Evolutionary conservation across 2,329 filamentous ascomycete genomes (phyloP), one percentile per base, ranked within the genome.

Genomic region (Hirsutella minnesotensis): DNA sequence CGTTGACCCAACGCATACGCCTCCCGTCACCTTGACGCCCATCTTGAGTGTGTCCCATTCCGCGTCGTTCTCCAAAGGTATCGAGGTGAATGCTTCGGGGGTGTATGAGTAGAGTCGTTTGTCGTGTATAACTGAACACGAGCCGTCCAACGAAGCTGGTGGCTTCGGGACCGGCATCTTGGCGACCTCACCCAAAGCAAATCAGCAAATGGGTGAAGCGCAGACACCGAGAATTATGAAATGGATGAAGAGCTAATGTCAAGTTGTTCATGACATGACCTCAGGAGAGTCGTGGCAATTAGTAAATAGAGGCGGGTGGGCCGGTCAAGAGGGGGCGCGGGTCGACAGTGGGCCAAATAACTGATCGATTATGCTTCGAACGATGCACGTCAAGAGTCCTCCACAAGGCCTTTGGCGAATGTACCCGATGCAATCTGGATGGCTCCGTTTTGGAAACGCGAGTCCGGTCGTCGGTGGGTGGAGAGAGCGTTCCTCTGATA

Each of bases 61-160:
- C 39, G 79, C 83, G 40, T 83, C 83, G 50, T 79, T 63, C 48
- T 75, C 64, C 49, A 96, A 65, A 12, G 71, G 63, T 49, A 96
- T 64, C 9, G 83, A 83, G 58, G 88, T 77, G 53, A 96, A 89
- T 22, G 79, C 84, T 38, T 76, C 65, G 9, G 78, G 65, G 5
- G 86, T 86, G 61, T 86, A 94, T 38, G 84, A 80, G 66, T 94
- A 96, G 42, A 96, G 77, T 12, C 80, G 87, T 60, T 88, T 81
- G 57, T 88, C 72, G 67, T 86, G 72, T 47, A 95, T 74, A 56
- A 83, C 77, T 45, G 88, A 87, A 65, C 90, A 96, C 55, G 86
- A 80, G 62, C 81, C 79, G 60, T 79, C 75, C 59, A 95, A 67
- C 48, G 81, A 69, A 57, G 79, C 72, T 42, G 75, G 67, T 41